phyloP scores from a whole-genome alignment of 371 early-diverging fungal genomes.

The Mortierella sp. region DNA sequence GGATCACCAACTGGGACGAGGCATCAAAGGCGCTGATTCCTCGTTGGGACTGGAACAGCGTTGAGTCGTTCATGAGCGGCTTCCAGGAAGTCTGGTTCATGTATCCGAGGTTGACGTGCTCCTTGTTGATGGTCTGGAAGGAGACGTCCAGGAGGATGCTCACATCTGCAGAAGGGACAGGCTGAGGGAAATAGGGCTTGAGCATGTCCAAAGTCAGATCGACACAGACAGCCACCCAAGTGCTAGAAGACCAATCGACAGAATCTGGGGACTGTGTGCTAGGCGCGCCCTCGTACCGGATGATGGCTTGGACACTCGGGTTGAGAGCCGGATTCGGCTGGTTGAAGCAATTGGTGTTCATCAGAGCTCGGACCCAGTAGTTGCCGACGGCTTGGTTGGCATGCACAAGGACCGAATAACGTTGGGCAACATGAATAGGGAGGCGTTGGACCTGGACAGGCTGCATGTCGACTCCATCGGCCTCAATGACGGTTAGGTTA shows the following conservation, averaged over 20 bases:
- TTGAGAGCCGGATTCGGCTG: constrained; percentile 31
- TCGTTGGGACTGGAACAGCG: constrained; percentile 28
- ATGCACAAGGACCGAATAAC: constrained; percentile 59
- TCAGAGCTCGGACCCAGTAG: constrained; percentile 56
- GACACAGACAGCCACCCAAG: constrained; percentile 26
- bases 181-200: constrained; percentile 18
- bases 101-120: constrained; percentile 24
- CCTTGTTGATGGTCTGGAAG: constrained; percentile 31
- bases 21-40: constrained; percentile 25
- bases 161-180: constrained; percentile 22
- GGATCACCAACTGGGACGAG: constrained; percentile 20
- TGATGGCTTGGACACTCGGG: constrained; percentile 33
- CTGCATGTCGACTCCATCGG: constrained; percentile 57
- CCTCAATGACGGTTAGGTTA: constrained; percentile 59
- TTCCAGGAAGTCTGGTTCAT: constrained; percentile 37
- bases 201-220: constrained; percentile 40
- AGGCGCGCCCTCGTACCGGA: constrained; percentile 56
- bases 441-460: constrained; percentile 49
- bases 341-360: constrained; percentile 45
- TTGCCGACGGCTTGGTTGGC: constrained; percentile 55
- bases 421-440: constrained; percentile 57
- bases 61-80: constrained; percentile 28
- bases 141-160: constrained; percentile 16
- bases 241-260: constrained; percentile 23
- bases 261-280: constrained; percentile 17